Conservation (phyloP, 208 protist species). For the Leishmania braziliensis region DNA sequence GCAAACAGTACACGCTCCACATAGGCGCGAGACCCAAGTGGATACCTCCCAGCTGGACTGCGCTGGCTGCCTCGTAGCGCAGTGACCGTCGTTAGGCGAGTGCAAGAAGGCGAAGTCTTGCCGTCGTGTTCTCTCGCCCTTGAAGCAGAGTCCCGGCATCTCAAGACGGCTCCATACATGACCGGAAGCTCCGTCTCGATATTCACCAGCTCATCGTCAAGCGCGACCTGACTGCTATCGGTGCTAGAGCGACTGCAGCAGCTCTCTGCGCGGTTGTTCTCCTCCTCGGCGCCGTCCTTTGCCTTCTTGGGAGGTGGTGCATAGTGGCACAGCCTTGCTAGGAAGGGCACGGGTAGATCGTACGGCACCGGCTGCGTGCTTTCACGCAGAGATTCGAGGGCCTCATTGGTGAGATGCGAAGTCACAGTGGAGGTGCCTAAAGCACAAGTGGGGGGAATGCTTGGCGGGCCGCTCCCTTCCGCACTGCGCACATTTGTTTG, state of each 20-base stretch:
- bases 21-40: constrained; percentile 49
- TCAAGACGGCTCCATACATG: not conserved
- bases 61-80: constrained; percentile 2
- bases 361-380: not conserved
- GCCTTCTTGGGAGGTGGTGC: not conserved
- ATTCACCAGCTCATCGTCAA: constrained; percentile 5
- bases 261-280: not conserved
- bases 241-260: constrained; percentile 3
- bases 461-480: too few relatives aligned
- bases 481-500: not conserved
- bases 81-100: not conserved
- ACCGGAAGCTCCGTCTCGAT: constrained; percentile 1
- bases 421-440: not conserved
- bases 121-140: not conserved
- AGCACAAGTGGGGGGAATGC: too few relatives aligned
- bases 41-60: constrained; percentile 15
- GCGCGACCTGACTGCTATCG: not conserved
- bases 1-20: constrained; percentile 51
- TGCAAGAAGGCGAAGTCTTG: too few relatives aligned
- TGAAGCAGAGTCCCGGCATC: not conserved
- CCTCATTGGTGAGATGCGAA: constrained; percentile 7
- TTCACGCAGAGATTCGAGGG: constrained; percentile 4
- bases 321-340: not conserved
- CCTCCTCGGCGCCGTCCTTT: not conserved
- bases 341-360: not conserved